These are phyloP conservation scores for Dictyophora rubrovolvata DNA, from an alignment of 768 basidiomycete genomes.

Conservation along the genomic window DNA sequence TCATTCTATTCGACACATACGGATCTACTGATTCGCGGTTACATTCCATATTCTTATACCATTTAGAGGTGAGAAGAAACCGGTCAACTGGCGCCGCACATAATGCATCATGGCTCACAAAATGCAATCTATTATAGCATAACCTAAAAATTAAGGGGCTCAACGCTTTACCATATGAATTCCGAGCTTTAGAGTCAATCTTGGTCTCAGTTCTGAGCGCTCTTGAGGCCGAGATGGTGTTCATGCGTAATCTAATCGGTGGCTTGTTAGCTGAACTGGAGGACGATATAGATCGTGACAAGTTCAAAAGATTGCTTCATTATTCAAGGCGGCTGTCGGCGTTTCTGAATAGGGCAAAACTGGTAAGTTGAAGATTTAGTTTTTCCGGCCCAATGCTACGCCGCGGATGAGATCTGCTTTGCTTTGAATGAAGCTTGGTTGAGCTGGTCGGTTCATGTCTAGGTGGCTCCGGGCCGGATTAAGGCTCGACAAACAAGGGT, in stretches of 20 bases:
- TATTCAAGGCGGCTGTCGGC: constrained; percentile 81
- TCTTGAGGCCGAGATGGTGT: constrained; percentile 92
- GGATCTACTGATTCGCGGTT: constrained; percentile 80
- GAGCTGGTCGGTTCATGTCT: neutral
- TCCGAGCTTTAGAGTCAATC: constrained; percentile 90
- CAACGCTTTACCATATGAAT: constrained; percentile 74
- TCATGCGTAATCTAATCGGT: constrained; percentile 83
- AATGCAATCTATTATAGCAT: constrained; percentile 39
- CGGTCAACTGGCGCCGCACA: constrained; percentile 1
- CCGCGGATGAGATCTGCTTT: neutral
- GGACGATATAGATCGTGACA: constrained; percentile 91
- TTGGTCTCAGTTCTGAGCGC: constrained; percentile 86
- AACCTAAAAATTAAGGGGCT: constrained; percentile 64
- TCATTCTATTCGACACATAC: constrained; percentile 86
- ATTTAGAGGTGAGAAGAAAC: constrained; percentile 53
- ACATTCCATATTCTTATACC: constrained; percentile 81
- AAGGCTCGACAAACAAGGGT: too few relatives aligned
- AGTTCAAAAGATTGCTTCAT: constrained; percentile 83
- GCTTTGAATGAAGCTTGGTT: neutral
- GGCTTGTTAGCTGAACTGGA: constrained; percentile 88
- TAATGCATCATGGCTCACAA: neutral
- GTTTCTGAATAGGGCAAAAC: constrained; percentile 84
- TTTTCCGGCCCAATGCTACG: neutral
- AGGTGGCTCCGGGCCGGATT: too few relatives aligned
- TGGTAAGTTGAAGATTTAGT: constrained; percentile 37